Evolutionary conservation across 441 rosid species (phyloP), one percentile per base, ranked within the genome.

Genomic region (Geranium incanum): DNA sequence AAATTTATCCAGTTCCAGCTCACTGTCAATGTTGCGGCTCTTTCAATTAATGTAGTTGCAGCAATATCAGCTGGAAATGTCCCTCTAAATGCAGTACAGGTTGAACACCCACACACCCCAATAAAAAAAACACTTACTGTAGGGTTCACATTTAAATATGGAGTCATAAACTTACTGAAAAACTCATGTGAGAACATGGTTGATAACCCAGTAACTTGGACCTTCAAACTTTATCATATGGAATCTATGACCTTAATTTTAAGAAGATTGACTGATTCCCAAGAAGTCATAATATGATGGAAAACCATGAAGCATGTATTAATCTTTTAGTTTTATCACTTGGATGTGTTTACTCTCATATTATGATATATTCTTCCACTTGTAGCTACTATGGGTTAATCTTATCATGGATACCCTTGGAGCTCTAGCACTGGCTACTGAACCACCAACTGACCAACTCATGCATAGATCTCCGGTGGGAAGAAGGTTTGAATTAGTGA

Each of bases 331-430:
- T 21, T 13, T 59, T 6, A 6, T 43, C 50, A 43, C 50, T 1
- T 43, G 50, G 21, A 15, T 15, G 33, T 19, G 6, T 1, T 59
- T 18, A 59, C 64, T 18, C 64, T 48, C 3, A 12, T n/a, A 3
- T 59, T 59, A 63, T 33, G 66, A 23, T 28, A 23, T 11, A 28
- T 76, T 39, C 68, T 68, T 73, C 60, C 66, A 21, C 6, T n/a
- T 78, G 74, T 81, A 95, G 99, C 97, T 95, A 75, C 93, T 95
- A 6, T 95, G 99, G 99, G 95, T 95, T 75, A 95, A 95, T 81
- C 97, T 95, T 75, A 95, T 95, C 70, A 91, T 95, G 99, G 99
- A 95, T 81, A 95, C 97, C 18, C 99, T 95, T 78, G 99, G 99
- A 65, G 99, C 98, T 36, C 76, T 95, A 73, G 99, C 99, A 67